phyloP scores from a whole-genome alignment of 805 yeast species.

The Ogataea polymorpha region DNA sequence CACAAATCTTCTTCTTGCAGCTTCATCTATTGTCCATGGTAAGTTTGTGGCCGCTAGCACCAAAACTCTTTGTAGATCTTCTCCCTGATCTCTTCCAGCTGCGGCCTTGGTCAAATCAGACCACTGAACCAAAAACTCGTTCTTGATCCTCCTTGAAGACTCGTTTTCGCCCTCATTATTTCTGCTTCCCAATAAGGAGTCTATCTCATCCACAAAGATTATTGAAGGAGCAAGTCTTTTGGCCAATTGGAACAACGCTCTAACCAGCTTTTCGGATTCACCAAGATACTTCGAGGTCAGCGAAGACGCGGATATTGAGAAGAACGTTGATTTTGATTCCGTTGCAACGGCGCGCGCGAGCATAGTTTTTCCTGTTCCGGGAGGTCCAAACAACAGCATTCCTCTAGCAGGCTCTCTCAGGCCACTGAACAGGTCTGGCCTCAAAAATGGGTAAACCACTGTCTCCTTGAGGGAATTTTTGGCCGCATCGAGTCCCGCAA shows the following conservation, averaged over 20 bases:
- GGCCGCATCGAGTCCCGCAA: slow-evolving; percentile 89
- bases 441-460: slow-evolving; percentile 89
- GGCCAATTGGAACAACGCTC: slow-evolving; percentile 84
- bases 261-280: slow-evolving; percentile 88
- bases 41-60: slow-evolving; percentile 93
- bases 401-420: slow-evolving; percentile 93
- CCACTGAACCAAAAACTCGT: slow-evolving; percentile 94
- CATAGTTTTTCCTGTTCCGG: slow-evolving; percentile 99
- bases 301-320: slow-evolving; percentile 86
- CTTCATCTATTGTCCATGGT: slow-evolving; percentile 98
- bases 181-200: slow-evolving; percentile 79
- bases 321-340: slow-evolving; percentile 89
- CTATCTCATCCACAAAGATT: slow-evolving; percentile 94
- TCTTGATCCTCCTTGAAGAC: slow-evolving; percentile 83
- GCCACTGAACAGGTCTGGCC: slow-evolving; percentile 91
- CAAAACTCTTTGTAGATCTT: slow-evolving; percentile 64
- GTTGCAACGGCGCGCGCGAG: slow-evolving; percentile 95
- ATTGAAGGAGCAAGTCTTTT: slow-evolving; percentile 86
- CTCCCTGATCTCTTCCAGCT: slow-evolving; percentile 59
- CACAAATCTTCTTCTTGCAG: slow-evolving; percentile 90
- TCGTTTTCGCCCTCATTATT: slow-evolving; percentile 72
- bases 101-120: slow-evolving; percentile 87
- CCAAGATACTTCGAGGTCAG: slow-evolving; percentile 86
- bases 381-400: slow-evolving; percentile 96
- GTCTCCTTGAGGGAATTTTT: slow-evolving; percentile 88